These are phyloP conservation scores for Chytriomyces sp. DNA, from an alignment of 192 early-diverging fungal species.

Conservation along the genomic window DNA sequence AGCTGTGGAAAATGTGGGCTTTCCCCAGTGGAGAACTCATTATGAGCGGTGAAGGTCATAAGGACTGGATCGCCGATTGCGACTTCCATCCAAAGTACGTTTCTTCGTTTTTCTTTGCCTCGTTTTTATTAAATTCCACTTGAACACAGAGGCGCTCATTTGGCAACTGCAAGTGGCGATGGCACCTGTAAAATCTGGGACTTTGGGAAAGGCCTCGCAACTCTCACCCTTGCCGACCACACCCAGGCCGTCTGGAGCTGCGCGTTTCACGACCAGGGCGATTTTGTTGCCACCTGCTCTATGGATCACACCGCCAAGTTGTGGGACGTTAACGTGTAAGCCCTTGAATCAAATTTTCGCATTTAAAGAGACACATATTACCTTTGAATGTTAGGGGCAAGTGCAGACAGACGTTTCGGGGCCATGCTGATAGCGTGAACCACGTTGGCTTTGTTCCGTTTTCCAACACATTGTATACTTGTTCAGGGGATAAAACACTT, in stretches of 20 bases:
- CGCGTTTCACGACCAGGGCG: constrained; percentile 60
- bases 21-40: constrained; percentile 61
- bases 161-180: constrained; percentile 62
- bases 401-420: constrained; percentile 59
- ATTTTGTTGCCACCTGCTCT: constrained; percentile 48
- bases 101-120: background rate
- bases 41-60: constrained; percentile 58
- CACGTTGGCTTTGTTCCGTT: constrained; percentile 57
- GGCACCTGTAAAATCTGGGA: constrained; percentile 63
- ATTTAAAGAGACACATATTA: background rate
- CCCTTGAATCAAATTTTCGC: background rate
- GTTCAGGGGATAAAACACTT: constrained; percentile 60
- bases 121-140: background rate
- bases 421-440: constrained; percentile 60
- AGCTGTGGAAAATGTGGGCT: constrained; percentile 62
- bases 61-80: constrained; percentile 61
- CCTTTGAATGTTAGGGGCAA: constrained; percentile 49
- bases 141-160: constrained; percentile 46
- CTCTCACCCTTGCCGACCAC: constrained; percentile 52
- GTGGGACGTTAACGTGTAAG: constrained; percentile 60
- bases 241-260: constrained; percentile 62
- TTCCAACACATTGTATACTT: constrained; percentile 54
- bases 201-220: constrained; percentile 54
- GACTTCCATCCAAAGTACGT: constrained; percentile 61
- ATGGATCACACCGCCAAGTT: constrained; percentile 64